These are phyloP conservation scores for Phellinidium pouzarii DNA, from an alignment of 1,284 basidiomycete species.

Conservation along the genomic window DNA sequence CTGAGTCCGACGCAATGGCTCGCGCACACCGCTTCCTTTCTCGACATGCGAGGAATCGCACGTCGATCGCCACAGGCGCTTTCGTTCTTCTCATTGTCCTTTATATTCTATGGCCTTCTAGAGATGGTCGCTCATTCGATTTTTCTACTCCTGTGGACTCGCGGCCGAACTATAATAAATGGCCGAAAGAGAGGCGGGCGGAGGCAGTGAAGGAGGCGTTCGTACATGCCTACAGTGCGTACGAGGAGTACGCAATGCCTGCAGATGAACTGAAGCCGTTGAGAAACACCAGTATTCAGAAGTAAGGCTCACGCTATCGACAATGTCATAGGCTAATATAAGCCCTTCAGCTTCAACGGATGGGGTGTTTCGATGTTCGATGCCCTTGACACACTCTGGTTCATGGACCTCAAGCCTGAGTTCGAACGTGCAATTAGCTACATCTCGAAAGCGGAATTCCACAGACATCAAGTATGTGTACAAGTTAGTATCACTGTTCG, in stretches of 20 bases:
- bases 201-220: slow-evolving; percentile 53
- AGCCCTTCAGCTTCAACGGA: slow-evolving; percentile 57
- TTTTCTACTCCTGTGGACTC: neutral
- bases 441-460: slow-evolving; percentile 62
- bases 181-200: slow-evolving; percentile 38
- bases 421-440: slow-evolving; percentile 69
- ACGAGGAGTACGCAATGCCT: slow-evolving; percentile 48
- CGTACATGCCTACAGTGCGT: slow-evolving; percentile 56
- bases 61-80: neutral
- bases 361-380: slow-evolving; percentile 87
- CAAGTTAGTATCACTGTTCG: neutral
- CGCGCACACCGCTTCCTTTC: slow-evolving; percentile 1
- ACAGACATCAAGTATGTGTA: slow-evolving; percentile 23
- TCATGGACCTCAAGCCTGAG: slow-evolving; percentile 81
- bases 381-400: slow-evolving; percentile 80
- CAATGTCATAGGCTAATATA: neutral
- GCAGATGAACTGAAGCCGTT: slow-evolving; percentile 57
- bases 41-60: slow-evolving; percentile 10
- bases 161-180: slow-evolving; percentile 3
- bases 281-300: slow-evolving; percentile 39
- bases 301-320: slow-evolving; percentile 34
- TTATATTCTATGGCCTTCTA: slow-evolving; percentile 9
- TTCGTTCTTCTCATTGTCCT: neutral
- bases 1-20: neutral
- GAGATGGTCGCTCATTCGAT: neutral